Conservation (phyloP, 805 yeast species). For the Wickerhamomyces mucosus region DNA sequence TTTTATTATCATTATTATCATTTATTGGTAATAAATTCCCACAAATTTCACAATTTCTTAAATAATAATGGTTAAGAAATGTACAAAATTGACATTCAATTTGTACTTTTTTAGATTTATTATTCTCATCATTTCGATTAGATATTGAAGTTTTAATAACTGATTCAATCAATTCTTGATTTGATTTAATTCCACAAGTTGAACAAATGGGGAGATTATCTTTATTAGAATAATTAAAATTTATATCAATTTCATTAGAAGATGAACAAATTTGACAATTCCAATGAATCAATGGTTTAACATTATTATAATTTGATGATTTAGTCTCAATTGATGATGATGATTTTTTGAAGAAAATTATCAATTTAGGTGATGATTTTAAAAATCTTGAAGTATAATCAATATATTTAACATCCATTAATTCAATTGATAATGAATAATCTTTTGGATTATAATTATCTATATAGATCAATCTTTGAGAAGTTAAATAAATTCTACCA, state of each 20-base stretch:
- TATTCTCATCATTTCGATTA: not conserved
- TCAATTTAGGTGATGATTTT: slow-evolving; percentile 73
- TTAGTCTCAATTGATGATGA: slow-evolving; percentile 1
- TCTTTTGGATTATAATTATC: slow-evolving; percentile 36
- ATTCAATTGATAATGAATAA: slow-evolving; percentile 37
- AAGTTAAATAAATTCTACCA: slow-evolving; percentile 76
- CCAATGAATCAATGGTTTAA: no score
- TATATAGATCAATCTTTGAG: slow-evolving; percentile 62
- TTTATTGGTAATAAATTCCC: slow-evolving; percentile 43
- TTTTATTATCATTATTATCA: slow-evolving; percentile 15
- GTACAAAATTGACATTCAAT: slow-evolving; percentile 52
- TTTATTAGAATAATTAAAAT: slow-evolving; percentile 18
- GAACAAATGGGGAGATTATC: slow-evolving; percentile 36
- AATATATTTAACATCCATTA: slow-evolving; percentile 30
- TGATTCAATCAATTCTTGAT: slow-evolving; percentile 24
- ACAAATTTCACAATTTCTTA: slow-evolving; percentile 79
- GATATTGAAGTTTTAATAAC: slow-evolving; percentile 16
- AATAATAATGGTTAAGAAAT: slow-evolving; percentile 72
- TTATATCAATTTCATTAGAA: slow-evolving; percentile 36
- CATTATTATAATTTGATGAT: no score
- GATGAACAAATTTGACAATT: slow-evolving; percentile 84
- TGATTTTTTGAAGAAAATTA: slow-evolving; percentile 24
- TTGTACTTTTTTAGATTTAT: not conserved
- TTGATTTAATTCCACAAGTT: slow-evolving; percentile 53
- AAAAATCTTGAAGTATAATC: slow-evolving; percentile 49